Evolutionary conservation across 352 stramenopile species (phyloP), one percentile per base, ranked within the genome.

Genomic region (Pythium dissotocum): DNA sequence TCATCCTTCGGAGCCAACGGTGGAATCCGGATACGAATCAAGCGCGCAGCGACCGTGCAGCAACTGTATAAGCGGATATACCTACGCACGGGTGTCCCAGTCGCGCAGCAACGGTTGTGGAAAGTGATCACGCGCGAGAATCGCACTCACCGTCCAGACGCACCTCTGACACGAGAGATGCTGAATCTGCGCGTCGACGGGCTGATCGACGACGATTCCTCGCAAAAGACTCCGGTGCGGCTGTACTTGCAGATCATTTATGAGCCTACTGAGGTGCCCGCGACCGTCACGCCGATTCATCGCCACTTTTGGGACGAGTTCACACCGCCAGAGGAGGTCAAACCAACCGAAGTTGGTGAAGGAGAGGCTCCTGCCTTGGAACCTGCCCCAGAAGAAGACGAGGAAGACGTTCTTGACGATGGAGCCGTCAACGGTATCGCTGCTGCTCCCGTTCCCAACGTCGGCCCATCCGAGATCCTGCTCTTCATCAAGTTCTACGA

Each of bases 401-500:
- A 67, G 6, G 54, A 76, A 5, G 58, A 71, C 58, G 46, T 55
- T 42, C 0, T 64, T 2, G 66, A 72, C 4, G 66, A 72, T 54
- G 21, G 35, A 61, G 21, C 21, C 33, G 76, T 77, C 38, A 52
- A 4, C 35, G 64, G 61, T 0, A 6, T 60, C 5, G 44, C 38
- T 1, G n/a, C 38, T 1, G 7, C 56, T 1, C 64, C 64, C 5
- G 70, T 60, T 26, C 60, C 42, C 1, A 67, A 76, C 53, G 26
- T 66, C 44, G 51, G 53, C 1, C 30, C 49, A 9, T 56, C 38
- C 35, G 72, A 93, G 42, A 93, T 93, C 32, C 60, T 96, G 54
- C 68, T 96, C 16, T 93, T 96, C 58, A 75, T 96, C 69, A 96
- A 96, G 77, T 88, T 81, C 36, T 96, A 96, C 57, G 83, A 96